These are phyloP conservation scores for Scheffersomyces ergatensis DNA, from an alignment of 805 yeast genomes.

Conservation along the genomic window DNA sequence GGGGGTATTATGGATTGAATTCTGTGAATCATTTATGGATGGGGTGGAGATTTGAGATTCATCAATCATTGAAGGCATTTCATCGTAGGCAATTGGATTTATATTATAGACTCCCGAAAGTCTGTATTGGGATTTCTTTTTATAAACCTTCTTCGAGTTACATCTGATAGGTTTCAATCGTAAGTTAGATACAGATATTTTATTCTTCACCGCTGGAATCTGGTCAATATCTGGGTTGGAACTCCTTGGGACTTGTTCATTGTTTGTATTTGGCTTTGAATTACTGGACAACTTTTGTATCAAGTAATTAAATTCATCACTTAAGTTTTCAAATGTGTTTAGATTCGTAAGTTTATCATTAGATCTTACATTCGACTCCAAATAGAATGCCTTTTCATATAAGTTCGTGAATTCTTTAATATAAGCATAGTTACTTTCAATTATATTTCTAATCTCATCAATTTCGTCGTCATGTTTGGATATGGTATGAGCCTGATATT, in stretches of 20 bases:
- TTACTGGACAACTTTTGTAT: constrained; percentile 14
- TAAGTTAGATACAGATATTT: constrained; percentile 32
- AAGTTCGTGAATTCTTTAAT: constrained; percentile 26
- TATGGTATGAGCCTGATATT: constrained; percentile 19
- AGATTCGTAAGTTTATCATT: constrained; percentile 31
- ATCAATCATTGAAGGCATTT: constrained; percentile 3
- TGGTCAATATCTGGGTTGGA: background rate
- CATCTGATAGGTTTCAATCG: constrained; percentile 41
- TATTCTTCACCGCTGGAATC: constrained; percentile 4
- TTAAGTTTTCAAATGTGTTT: constrained; percentile 25
- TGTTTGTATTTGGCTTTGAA: background rate
- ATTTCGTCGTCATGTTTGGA: constrained; percentile 25
- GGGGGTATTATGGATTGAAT: background rate
- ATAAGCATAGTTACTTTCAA: constrained; percentile 18
- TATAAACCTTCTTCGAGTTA: constrained; percentile 26
- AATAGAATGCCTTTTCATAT: constrained; percentile 27
- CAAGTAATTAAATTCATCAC: constrained; percentile 25
- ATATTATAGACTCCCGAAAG: constrained; percentile 35
- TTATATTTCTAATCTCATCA: constrained; percentile 22
- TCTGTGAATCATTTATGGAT: too few relatives aligned
- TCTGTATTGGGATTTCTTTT: constrained; percentile 41
- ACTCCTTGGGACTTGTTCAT: background rate
- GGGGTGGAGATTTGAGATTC: background rate
- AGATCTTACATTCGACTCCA: constrained; percentile 29
- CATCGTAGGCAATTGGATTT: constrained; percentile 30